Evolutionary conservation across 805 yeast species (phyloP).

Genomic region (Schizosaccharomyces octosporus): DNA sequence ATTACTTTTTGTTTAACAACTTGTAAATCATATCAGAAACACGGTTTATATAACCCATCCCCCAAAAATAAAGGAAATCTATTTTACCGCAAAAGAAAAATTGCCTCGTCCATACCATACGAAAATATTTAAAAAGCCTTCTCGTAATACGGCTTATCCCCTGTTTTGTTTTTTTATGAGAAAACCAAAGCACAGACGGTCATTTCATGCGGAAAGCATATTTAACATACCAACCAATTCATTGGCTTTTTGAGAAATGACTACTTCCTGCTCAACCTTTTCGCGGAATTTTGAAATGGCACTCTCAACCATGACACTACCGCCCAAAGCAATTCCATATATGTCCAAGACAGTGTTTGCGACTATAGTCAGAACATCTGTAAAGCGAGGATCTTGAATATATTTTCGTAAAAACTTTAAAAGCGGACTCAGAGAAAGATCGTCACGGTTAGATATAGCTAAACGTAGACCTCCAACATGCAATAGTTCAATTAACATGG

Average conservation of each 20-base stretch:
- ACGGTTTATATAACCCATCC: too few relatives aligned
- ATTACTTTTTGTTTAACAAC: too few relatives aligned
- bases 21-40: too few relatives aligned
- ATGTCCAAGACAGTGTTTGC: slow-evolving; percentile 42
- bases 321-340: slow-evolving; percentile 27
- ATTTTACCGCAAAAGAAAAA: too few relatives aligned
- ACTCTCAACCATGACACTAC: slow-evolving; percentile 55
- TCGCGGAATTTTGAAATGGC: slow-evolving; percentile 30
- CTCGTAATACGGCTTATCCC: too few relatives aligned
- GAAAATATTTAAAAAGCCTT: too few relatives aligned
- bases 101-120: too few relatives aligned
- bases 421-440: slow-evolving; percentile 60
- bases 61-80: too few relatives aligned
- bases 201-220: slow-evolving; percentile 14
- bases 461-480: slow-evolving; percentile 69
- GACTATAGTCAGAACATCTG: slow-evolving; percentile 40
- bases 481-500: slow-evolving; percentile 66
- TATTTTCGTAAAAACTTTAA: slow-evolving; percentile 57
- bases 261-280: slow-evolving; percentile 42
- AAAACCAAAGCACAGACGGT: too few relatives aligned
- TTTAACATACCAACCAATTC: slow-evolving; percentile 85
- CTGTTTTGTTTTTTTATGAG: too few relatives aligned
- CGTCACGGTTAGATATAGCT: slow-evolving; percentile 65
- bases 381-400: slow-evolving; percentile 57
- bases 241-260: slow-evolving; percentile 65